Percentiles rank a stretch among this genome's conserved stretches.
These are phyloP conservation scores for Trametes villosa DNA, from an alignment of 768 basidiomycete genomes.

Conservation along the genomic window DNA sequence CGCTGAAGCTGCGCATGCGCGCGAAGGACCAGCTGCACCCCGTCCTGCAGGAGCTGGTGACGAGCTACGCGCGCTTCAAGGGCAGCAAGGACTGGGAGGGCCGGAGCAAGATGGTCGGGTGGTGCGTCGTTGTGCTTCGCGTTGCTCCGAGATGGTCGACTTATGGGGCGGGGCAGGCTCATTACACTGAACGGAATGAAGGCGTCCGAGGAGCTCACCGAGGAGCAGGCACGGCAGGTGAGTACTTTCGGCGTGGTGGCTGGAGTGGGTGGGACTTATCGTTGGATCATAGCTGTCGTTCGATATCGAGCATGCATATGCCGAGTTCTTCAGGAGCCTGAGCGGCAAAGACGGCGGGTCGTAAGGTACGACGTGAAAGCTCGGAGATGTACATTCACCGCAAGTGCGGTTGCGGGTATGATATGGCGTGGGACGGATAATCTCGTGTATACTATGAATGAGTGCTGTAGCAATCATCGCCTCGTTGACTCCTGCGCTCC, in stretches of 20 bases:
- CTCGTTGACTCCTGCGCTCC: too few relatives aligned
- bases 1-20: constrained; percentile 87
- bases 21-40: constrained; percentile 98
- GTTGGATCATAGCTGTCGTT: constrained; percentile 73
- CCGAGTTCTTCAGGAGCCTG: constrained; percentile 86
- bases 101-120: constrained; percentile 88
- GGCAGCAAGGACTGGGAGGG: constrained; percentile 97
- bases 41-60: constrained; percentile 92
- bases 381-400: neutral
- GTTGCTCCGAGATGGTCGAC: neutral
- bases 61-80: constrained; percentile 92
- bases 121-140: constrained; percentile 53
- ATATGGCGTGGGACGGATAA: too few relatives aligned
- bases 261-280: neutral
- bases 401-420: too few relatives aligned
- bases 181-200: constrained; percentile 98
- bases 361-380: neutral
- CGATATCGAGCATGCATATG: constrained; percentile 95
- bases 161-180: constrained; percentile 57
- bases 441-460: too few relatives aligned
- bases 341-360: constrained; percentile 43
- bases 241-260: neutral
- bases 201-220: constrained; percentile 93
- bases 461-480: too few relatives aligned
- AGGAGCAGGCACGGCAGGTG: constrained; percentile 94